Evolutionary conservation across 2,329 filamentous ascomycete species (phyloP).

Genomic region (Colletotrichum paranaense): DNA sequence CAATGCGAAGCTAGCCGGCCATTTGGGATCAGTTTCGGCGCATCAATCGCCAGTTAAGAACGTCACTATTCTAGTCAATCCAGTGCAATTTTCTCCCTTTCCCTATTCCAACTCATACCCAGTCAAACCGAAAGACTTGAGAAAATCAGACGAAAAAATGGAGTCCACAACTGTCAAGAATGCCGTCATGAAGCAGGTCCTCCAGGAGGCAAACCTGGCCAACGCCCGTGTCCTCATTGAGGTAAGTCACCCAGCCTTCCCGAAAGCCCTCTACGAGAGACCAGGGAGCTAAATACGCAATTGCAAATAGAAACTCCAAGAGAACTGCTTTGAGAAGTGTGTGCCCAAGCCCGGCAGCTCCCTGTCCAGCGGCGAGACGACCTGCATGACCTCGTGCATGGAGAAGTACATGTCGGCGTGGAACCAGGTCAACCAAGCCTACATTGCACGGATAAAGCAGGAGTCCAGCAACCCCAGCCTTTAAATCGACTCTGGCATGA

Average conservation of each 20-base stretch:
- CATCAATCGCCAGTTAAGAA: neutral
- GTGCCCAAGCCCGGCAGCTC: slow-evolving; percentile 75
- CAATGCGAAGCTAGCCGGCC: slow-evolving; percentile 15
- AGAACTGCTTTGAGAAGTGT: slow-evolving; percentile 84
- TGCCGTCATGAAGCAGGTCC: slow-evolving; percentile 73
- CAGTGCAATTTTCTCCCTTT: neutral
- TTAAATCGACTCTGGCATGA: slow-evolving; percentile 1
- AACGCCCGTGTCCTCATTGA: slow-evolving; percentile 79
- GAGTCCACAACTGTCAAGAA: slow-evolving; percentile 69
- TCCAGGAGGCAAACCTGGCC: slow-evolving; percentile 71
- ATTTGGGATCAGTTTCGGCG: slow-evolving; percentile 6
- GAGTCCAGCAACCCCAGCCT: slow-evolving; percentile 56
- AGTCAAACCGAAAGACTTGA: neutral
- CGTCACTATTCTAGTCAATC: neutral
- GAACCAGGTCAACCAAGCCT: slow-evolving; percentile 78
- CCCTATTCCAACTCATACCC: slow-evolving; percentile 28
- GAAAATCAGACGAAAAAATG: slow-evolving; percentile 51
- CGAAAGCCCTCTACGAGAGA: neutral
- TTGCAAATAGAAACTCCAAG: slow-evolving; percentile 76
- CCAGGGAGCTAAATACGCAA: neutral
- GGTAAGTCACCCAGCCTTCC: slow-evolving; percentile 56
- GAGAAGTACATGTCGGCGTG: slow-evolving; percentile 87
- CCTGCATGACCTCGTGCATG: slow-evolving; percentile 81
- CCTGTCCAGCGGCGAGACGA: slow-evolving; percentile 74
- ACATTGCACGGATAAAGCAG: slow-evolving; percentile 72